These are phyloP conservation scores for Knoxdaviesia proteae DNA, from an alignment of 2,329 filamentous ascomycete genomes.

Conservation along the genomic window DNA sequence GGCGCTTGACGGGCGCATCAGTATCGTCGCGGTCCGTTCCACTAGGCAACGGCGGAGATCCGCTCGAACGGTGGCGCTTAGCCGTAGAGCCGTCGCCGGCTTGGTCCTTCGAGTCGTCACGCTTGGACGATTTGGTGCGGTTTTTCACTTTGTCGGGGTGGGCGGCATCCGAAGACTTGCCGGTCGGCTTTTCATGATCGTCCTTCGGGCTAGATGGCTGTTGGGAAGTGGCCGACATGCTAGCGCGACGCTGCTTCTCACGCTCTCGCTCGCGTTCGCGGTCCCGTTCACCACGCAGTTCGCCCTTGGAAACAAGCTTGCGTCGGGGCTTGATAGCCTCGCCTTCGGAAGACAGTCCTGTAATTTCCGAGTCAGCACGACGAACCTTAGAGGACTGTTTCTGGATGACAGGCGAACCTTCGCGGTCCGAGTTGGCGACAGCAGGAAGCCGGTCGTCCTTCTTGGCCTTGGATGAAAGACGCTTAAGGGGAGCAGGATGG, in stretches of 20 bases:
- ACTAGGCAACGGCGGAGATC: constrained; percentile 33
- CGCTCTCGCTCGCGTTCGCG: constrained; percentile 9
- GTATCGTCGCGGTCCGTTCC: constrained; percentile 29
- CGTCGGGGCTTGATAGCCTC: constrained; percentile 37
- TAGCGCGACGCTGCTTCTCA: constrained; percentile 36
- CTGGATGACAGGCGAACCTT: constrained; percentile 25
- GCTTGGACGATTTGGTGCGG: constrained; percentile 37
- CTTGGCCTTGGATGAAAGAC: constrained; percentile 21
- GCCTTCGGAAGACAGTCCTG: constrained; percentile 26
- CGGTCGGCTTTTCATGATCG: constrained; percentile 22
- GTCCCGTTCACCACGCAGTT: constrained; percentile 29
- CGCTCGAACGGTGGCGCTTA: constrained; percentile 39
- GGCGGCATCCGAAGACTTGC: constrained; percentile 22
- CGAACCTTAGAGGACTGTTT: constrained; percentile 14
- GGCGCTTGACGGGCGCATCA: constrained; percentile 37
- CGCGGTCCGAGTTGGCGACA: constrained; percentile 28
- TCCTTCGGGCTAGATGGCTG: constrained; percentile 33
- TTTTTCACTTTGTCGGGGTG: constrained; percentile 27
- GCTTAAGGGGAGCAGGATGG: constrained; percentile 16
- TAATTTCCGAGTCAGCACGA: no score
- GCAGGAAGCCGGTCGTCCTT: constrained; percentile 31
- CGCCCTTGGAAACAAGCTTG: constrained; percentile 42
- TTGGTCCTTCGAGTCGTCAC: constrained; percentile 37
- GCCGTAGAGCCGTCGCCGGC: constrained; percentile 23
- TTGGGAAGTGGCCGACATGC: constrained; percentile 23